Percentiles rank a stretch among this genome's conserved stretches.
Evolutionary conservation across 1,139 yeast genomes (phyloP).

Genomic region (Wickerhamiella infanticola): DNA sequence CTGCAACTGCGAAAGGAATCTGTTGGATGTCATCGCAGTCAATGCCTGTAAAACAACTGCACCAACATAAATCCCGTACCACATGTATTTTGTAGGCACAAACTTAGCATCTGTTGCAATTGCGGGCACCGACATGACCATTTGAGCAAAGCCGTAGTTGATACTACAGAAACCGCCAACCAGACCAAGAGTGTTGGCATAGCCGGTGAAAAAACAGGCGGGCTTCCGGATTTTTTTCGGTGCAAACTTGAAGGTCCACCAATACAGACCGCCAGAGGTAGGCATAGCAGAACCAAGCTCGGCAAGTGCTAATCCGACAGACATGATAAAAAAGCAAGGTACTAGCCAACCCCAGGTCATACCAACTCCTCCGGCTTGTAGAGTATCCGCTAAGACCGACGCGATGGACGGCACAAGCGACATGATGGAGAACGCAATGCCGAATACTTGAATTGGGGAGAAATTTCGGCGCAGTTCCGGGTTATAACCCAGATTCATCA

Average conservation of each 20-base stretch:
- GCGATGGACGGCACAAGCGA: conserved; percentile 55
- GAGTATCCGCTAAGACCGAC: conserved; percentile 25
- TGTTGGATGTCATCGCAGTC: conserved; percentile 36
- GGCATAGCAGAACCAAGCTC: conserved; percentile 53
- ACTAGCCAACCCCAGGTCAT: conserved; percentile 53
- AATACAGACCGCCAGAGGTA: conserved; percentile 50
- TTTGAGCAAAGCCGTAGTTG: conserved; percentile 43
- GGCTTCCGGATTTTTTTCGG: conserved; percentile 31
- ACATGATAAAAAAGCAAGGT: conserved; percentile 34
- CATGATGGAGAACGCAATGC: conserved; percentile 48
- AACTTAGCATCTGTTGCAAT: conserved; percentile 33
- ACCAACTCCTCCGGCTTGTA: conserved; percentile 44
- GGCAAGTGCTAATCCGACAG: conserved; percentile 40
- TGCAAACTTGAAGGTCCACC: conserved; percentile 42
- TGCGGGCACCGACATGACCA: conserved; percentile 38
- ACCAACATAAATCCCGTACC: conserved; percentile 43
- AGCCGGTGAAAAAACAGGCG: conserved; percentile 42
- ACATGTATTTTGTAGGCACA: conserved; percentile 31
- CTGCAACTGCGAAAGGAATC: conserved; percentile 42
- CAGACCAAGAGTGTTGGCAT: conserved; percentile 42
- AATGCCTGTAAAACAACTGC: conserved; percentile 32
- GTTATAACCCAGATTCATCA: conserved; percentile 43
- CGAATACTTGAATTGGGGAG: conserved; percentile 43
- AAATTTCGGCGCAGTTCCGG: conserved; percentile 56
- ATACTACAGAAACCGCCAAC: conserved; percentile 39